phyloP scores from a whole-genome alignment of 140 eudicot species.

The Bidens hawaiensis region DNA sequence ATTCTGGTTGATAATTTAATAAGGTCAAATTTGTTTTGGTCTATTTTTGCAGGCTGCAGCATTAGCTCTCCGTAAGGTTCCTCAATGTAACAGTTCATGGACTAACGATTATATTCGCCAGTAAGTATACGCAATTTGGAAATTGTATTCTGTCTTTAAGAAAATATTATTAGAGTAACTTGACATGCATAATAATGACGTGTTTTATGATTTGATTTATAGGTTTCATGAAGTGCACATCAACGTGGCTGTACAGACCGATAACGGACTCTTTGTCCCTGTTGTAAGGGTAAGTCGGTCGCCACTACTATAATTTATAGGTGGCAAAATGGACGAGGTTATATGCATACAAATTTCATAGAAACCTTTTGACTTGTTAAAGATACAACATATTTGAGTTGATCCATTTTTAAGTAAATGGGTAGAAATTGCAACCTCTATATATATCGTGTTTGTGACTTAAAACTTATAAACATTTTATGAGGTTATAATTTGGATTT shows the following conservation, averaged over 20 bases:
- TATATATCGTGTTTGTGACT: constrained; percentile 8
- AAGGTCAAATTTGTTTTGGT: neutral
- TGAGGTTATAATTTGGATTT: neutral
- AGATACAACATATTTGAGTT: neutral
- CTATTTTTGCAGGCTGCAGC: constrained; percentile 86
- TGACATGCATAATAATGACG: constrained; percentile 1
- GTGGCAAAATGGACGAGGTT: neutral
- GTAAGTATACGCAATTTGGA: constrained; percentile 44
- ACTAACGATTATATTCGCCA: constrained; percentile 88
- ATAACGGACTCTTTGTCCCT: constrained; percentile 90
- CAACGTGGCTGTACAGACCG: constrained; percentile 98
- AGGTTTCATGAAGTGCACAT: constrained; percentile 88
- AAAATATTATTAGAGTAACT: constrained; percentile 1
- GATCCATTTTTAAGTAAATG: neutral
- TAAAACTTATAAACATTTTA: neutral
- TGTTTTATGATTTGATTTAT: constrained; percentile 11
- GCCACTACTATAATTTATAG: neutral
- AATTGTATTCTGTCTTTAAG: neutral
- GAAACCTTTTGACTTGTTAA: neutral
- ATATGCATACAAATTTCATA: neutral
- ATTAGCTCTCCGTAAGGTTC: constrained; percentile 96
- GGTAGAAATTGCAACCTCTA: neutral
- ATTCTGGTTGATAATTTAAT: neutral
- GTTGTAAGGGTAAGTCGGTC: constrained; percentile 59
- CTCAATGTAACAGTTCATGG: constrained; percentile 96